These are phyloP conservation scores for Calonectria hawksworthii DNA, from an alignment of 2,329 filamentous ascomycete genomes.

Conservation along the genomic window DNA sequence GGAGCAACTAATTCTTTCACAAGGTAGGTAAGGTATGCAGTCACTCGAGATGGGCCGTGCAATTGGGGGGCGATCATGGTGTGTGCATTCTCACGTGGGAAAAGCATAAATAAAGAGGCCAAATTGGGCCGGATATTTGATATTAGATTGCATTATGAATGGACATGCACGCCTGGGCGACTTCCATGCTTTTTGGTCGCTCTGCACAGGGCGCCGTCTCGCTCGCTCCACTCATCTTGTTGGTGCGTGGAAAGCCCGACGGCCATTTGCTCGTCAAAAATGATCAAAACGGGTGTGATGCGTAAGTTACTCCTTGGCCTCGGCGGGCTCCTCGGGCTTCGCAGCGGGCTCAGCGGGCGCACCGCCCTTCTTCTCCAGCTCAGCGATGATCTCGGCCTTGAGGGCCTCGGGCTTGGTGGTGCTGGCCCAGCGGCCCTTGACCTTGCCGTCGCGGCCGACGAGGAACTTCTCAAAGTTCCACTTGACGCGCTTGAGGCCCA, in stretches of 20 bases:
- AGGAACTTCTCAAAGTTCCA: conserved; percentile 99
- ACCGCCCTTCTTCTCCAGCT: conserved; percentile 62
- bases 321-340: background rate
- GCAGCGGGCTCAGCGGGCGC: background rate
- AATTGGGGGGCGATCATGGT: no score
- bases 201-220: background rate
- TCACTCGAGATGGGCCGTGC: background rate
- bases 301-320: background rate
- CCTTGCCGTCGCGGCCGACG: conserved; percentile 85
- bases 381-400: conserved; percentile 81
- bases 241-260: background rate
- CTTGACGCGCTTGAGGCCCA: conserved; percentile 93
- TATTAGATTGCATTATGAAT: conserved; percentile 7
- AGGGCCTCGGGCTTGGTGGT: conserved; percentile 87
- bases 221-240: background rate
- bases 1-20: background rate
- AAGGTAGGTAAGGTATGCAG: background rate
- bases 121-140: background rate
- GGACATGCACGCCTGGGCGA: background rate
- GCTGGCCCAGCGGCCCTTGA: conserved; percentile 89
- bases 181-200: background rate
- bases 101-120: background rate
- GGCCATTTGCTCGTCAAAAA: background rate
- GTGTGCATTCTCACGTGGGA: background rate
- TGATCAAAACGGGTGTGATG: background rate